Conservation (phyloP, 2,329 filamentous ascomycete genomes). For the Aspergillus fumigatiaffinis region DNA sequence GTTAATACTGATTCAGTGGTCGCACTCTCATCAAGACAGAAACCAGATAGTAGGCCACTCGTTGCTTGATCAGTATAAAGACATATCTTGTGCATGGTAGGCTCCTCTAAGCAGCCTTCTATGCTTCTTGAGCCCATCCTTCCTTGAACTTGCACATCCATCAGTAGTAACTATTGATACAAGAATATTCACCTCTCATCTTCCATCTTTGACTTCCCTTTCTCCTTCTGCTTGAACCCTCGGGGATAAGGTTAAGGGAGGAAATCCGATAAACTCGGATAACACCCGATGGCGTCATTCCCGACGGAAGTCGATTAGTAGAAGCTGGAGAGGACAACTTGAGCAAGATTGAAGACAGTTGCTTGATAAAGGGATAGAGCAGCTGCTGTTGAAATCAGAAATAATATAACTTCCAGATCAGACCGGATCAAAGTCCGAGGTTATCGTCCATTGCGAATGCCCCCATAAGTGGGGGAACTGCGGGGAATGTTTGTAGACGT, state of each 20-base stretch:
- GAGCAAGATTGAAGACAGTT: background rate
- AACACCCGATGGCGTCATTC: conserved; percentile 7
- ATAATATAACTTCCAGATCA: background rate
- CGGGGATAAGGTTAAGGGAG: background rate
- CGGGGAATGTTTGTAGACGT: background rate
- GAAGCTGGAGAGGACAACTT: background rate
- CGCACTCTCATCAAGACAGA: background rate
- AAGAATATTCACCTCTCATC: too few species aligned
- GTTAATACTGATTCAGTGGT: background rate
- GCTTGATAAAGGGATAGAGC: background rate
- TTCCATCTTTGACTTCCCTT: background rate
- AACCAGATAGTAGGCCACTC: background rate
- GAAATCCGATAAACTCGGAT: conserved; percentile 8
- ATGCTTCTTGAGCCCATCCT: background rate
- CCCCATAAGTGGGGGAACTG: background rate
- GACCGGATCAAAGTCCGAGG: background rate
- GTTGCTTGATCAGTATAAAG: background rate
- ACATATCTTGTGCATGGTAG: background rate
- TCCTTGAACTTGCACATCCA: background rate
- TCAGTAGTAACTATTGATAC: background rate
- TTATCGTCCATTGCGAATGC: background rate
- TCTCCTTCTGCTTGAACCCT: background rate
- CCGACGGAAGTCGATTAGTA: conserved; percentile 2
- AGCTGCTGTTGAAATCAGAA: background rate
- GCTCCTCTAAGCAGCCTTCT: background rate